phyloP scores from a whole-genome alignment of 805 yeast genomes.

The Torulaspora maleeae region DNA sequence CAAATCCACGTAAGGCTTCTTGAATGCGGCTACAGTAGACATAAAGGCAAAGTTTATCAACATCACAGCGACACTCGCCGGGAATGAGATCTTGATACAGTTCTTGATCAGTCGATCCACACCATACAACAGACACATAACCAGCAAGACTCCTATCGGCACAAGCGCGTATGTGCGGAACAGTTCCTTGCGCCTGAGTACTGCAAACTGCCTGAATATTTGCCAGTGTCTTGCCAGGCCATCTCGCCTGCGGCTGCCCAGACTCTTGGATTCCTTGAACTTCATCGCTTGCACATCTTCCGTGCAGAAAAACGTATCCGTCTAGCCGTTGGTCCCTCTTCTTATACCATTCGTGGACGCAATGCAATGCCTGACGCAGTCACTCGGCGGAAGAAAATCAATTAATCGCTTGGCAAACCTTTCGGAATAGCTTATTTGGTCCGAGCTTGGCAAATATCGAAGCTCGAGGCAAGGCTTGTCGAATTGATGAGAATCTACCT shows the following conservation, averaged over 20 bases:
- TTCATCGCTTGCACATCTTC: neutral
- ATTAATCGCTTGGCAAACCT: neutral
- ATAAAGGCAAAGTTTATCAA: slow-evolving; percentile 22
- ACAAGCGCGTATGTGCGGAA: slow-evolving; percentile 19
- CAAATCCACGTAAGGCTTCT: slow-evolving; percentile 13
- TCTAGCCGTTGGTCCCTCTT: neutral
- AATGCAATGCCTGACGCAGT: neutral
- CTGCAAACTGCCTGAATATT: slow-evolving; percentile 13
- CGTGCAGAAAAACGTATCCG: neutral
- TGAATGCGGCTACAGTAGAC: slow-evolving; percentile 17
- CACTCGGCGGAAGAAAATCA: neutral
- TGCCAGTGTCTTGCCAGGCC: slow-evolving; percentile 11
- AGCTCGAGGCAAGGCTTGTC: too few relatives aligned
- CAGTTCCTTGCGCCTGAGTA: slow-evolving; percentile 9
- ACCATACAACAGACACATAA: slow-evolving; percentile 21
- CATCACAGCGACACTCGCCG: slow-evolving; percentile 27
- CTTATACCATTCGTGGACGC: neutral
- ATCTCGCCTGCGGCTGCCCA: neutral
- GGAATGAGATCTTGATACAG: slow-evolving; percentile 20
- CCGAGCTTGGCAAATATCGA: neutral
- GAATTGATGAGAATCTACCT: too few relatives aligned
- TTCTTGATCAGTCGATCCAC: slow-evolving; percentile 19
- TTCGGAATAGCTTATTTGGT: neutral
- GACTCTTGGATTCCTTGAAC: neutral
- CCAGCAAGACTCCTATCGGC: slow-evolving; percentile 18